Percentiles rank a stretch among this genome's conserved stretches.
These are phyloP conservation scores for Gigaspora rosea DNA, from an alignment of 192 early-diverging fungal species.

Conservation along the genomic window DNA sequence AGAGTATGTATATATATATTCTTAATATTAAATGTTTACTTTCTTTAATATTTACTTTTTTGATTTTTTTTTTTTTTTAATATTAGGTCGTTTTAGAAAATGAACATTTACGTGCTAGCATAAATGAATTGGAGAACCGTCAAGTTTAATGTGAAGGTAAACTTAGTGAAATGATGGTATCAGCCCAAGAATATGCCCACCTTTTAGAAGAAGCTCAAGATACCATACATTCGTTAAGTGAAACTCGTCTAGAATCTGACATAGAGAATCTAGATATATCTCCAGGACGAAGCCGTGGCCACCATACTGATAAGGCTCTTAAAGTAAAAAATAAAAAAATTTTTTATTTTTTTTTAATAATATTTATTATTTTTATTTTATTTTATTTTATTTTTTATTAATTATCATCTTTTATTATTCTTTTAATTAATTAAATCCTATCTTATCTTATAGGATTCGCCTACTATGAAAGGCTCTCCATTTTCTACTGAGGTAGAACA, in stretches of 20 bases:
- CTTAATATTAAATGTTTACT: neutral
- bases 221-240: constrained; percentile 55
- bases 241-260: constrained; percentile 49
- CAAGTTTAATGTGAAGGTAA: constrained; percentile 58
- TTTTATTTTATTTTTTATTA: too few relatives aligned
- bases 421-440: too few relatives aligned
- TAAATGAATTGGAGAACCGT: constrained; percentile 57
- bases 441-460: constrained; percentile 33
- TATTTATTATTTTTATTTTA: too few relatives aligned
- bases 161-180: constrained; percentile 55
- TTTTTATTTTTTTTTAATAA: too few relatives aligned
- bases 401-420: neutral
- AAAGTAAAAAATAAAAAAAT: constrained; percentile 30
- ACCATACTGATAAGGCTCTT: constrained; percentile 17
- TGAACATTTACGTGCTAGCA: constrained; percentile 48
- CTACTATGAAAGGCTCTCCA: constrained; percentile 36
- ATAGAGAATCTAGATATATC: constrained; percentile 41
- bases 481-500: constrained; percentile 51
- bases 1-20: constrained; percentile 37
- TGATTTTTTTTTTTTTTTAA: neutral
- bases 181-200: constrained; percentile 60
- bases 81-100: constrained; percentile 52
- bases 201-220: constrained; percentile 61
- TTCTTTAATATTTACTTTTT: neutral
- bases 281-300: constrained; percentile 33